Conservation (phyloP, 2,329 filamentous ascomycete genomes). For the Periconia sp. region DNA sequence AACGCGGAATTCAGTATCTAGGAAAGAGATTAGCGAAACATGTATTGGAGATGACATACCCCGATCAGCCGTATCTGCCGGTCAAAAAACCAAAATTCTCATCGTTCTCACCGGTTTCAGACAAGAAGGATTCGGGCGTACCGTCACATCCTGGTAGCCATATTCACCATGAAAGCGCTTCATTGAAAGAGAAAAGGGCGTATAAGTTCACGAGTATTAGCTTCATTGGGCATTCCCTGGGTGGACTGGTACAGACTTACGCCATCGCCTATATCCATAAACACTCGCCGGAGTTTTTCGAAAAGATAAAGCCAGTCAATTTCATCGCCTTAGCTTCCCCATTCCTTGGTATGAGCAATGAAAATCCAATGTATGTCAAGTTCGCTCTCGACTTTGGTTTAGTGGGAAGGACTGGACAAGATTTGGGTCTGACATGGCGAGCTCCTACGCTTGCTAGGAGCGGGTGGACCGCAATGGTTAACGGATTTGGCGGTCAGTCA, state of each 20-base stretch:
- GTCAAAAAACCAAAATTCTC: conserved; percentile 56
- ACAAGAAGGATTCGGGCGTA: conserved; percentile 49
- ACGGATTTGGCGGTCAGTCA: conserved; percentile 69
- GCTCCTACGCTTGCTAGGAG: conserved; percentile 81
- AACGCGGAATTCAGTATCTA: conserved; percentile 94
- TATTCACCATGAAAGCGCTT: conserved; percentile 53
- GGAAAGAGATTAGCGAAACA: conserved; percentile 93
- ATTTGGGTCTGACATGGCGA: conserved; percentile 91
- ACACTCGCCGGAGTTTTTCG: conserved; percentile 88
- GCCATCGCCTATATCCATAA: conserved; percentile 96
- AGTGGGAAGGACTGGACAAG: conserved; percentile 93
- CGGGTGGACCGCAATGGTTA: conserved; percentile 86
- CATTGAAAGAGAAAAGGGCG: conserved; percentile 54
- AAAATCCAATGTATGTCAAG: conserved; percentile 95
- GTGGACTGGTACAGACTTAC: conserved; percentile 88
- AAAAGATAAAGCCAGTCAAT: conserved; percentile 82
- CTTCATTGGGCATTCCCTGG: conserved; percentile 89
- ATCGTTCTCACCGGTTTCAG: conserved; percentile 47
- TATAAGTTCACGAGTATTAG: conserved; percentile 94
- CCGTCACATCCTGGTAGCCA: conserved; percentile 63
- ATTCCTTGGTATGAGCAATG: conserved; percentile 89
- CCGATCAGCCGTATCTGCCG: conserved; percentile 86
- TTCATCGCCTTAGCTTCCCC: conserved; percentile 88
- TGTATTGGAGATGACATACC: conserved; percentile 85
- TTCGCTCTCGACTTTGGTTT: conserved; percentile 96